Base-by-base conservation (phyloP, 306 rosid species). In the Boehmeria nivea region DNA sequence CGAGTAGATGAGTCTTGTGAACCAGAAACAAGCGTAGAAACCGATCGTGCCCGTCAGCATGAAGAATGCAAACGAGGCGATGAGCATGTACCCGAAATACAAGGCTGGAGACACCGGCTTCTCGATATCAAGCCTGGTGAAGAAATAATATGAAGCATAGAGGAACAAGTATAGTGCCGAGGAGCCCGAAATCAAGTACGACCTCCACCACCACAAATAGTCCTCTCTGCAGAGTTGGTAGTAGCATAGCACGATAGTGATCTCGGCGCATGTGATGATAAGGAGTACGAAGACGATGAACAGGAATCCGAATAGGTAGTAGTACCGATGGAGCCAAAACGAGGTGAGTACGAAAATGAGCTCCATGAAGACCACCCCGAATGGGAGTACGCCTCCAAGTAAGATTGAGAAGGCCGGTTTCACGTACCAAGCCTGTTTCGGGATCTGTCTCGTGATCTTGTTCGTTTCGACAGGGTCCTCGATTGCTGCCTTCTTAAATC, bases 161-260 rank as follows among this genome's bases (percentile, higher is more conserved):
- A 86, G 72, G 78, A 89, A 86, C 67, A 89, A 89, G 64, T 89
- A 89, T 44, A 89, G 65, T 19, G 97, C 95, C 14, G 97, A 89
- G 51, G 97, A 85, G 48, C 97, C 97, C 7, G 95, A 81, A 71
- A 95, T 89, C 63, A 89, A 65, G 52, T 89, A 89, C 2, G 95
- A 85, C 50, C 95, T 83, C 97, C 97, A 89, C 97, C 97, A 89
- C 97, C 97, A 89, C n/a, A 25, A 71, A 73, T 89, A 89, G 68
- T 89, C 95, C 74, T 89, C 97, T 22, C 97, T 81, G 69, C 95
- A 89, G n/a, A 89, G 76, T 74, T 87, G 98, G 94, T 86, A 90
- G 94, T 90, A 90, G 83, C 98, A 90, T 37, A 90, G 86, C 47
- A 90, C 97, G 12, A 86, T 63, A 17, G 97, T 83, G 60, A 90